Percentiles rank a stretch among this genome's conserved stretches.
Conservation (phyloP, 139 green algal genomes). For the Volvox reticuliferus region DNA sequence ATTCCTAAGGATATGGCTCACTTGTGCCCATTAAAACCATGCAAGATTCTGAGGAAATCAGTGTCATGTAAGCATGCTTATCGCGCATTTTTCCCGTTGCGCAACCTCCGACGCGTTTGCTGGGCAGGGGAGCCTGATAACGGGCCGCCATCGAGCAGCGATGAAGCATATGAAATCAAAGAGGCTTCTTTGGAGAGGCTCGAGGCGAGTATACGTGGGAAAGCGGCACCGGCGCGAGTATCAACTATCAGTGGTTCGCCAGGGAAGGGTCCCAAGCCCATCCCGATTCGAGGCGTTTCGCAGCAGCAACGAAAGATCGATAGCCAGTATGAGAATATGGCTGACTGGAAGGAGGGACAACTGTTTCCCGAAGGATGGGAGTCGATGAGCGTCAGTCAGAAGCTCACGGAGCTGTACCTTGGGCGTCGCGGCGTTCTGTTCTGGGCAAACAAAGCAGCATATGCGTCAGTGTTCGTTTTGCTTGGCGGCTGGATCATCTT, state of each 20-base stretch:
- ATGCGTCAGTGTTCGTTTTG: constrained; percentile 58
- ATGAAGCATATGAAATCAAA: neutral
- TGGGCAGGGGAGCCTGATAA: neutral
- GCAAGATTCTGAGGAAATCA: neutral
- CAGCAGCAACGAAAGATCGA: constrained; percentile 12
- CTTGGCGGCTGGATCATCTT: constrained; percentile 84
- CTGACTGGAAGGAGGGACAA: constrained; percentile 78
- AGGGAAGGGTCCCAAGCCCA: constrained; percentile 11
- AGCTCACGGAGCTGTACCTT: constrained; percentile 78
- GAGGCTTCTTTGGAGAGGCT: constrained; percentile 21
- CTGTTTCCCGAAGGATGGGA: constrained; percentile 87
- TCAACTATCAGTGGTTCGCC: neutral
- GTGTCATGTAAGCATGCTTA: neutral
- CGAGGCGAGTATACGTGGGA: constrained; percentile 40
- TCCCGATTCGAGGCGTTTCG: constrained; percentile 46
- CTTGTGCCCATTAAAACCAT: neutral
- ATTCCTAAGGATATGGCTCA: neutral
- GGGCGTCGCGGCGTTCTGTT: constrained; percentile 84
- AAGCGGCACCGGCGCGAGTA: neutral
- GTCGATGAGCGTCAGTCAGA: constrained; percentile 70
- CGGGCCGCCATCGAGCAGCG: neutral
- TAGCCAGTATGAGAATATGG: constrained; percentile 25
- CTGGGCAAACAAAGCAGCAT: constrained; percentile 77
- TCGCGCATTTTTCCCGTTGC: neutral
- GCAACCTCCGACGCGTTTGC: neutral